Evolutionary conservation across 2,329 filamentous ascomycete genomes (phyloP), one percentile per base, ranked within the genome.

Genomic region (Hymenoscyphus infarciens): DNA sequence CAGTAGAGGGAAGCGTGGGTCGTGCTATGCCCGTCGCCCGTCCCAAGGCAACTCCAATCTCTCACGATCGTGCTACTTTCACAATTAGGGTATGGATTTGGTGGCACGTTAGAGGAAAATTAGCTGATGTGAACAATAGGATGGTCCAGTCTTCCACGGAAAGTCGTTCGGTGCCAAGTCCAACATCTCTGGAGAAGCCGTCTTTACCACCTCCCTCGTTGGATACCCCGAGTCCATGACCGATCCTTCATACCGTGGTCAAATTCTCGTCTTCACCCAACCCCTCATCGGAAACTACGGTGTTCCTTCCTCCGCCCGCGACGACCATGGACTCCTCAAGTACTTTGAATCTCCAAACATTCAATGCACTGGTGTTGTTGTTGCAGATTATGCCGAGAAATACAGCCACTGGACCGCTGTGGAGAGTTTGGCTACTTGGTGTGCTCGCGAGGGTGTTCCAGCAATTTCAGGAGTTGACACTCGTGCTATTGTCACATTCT

Each of bases 381-480:
- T 99, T 60, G 92, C 94, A 72, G 95, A 99, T 75, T 92, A 94
- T 67, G 94, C 95, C 54, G 83, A 91, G 76, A 86, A 93, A 76
- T 97, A 98, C 84, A 97, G 92, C 78, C 95, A 99, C 76, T 99
- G 95, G 95, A 98, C 95, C 66, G 95, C 95, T 39, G 94, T 99
- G 11, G 92, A 99, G 83, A 93, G 91, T 73, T 80, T 99, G 73
- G 84, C 90, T 69, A 84, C 96, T 71, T 99, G 95, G 95, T 99
- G 95, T 78, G 91, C 93, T 69, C 89, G 94, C 64, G 95, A 98
- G 80, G 95, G 95, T 71, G 90, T 99, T 39, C 94, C 95, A 60
- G 93, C 92, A 75, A 97, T 98, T 76, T 94, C 93, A 53, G 95
- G 95, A 59, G 95, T 99, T 56, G 95, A 99, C 75, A 99, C 95